Conservation (phyloP, 2,329 filamentous ascomycete genomes). For the Aspergillus viridinutans region DNA sequence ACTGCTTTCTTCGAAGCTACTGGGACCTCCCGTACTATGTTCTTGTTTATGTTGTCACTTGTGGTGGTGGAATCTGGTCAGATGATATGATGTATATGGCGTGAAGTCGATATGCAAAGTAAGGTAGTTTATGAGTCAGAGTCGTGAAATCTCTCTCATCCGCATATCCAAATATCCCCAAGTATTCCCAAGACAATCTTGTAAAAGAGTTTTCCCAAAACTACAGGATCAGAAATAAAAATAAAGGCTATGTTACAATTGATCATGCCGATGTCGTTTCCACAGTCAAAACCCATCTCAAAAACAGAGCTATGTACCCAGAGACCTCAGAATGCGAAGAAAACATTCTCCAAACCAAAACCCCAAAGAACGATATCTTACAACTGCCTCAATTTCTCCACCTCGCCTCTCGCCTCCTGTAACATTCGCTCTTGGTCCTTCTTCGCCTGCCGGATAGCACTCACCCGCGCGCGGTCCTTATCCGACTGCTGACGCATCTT, state of each 20-base stretch:
- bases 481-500: slow-evolving; percentile 33
- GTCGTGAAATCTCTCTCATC: not conserved
- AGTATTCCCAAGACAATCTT: not conserved
- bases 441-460: slow-evolving; percentile 38
- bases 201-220: slow-evolving; percentile 9
- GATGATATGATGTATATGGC: not conserved
- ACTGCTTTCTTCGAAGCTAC: not conserved
- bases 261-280: slow-evolving; percentile 8
- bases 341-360: slow-evolving; percentile 3
- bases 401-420: slow-evolving; percentile 41
- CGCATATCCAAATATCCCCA: not conserved
- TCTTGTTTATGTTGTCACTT: not conserved
- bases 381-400: slow-evolving; percentile 38
- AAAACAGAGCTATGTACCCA: slow-evolving; percentile 1
- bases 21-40: not conserved
- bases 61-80: not conserved
- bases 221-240: slow-evolving; percentile 14
- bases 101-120: not conserved
- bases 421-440: slow-evolving; percentile 45
- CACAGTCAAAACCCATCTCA: slow-evolving; percentile 7
- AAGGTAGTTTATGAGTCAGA: not conserved
- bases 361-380: slow-evolving; percentile 15
- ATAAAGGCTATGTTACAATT: slow-evolving; percentile 23
- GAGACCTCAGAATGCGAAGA: not conserved
- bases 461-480: slow-evolving; percentile 37